Evolutionary conservation across 768 basidiomycete genomes (phyloP), one percentile per base, ranked within the genome.

Genomic region (Boletus sensibilis): DNA sequence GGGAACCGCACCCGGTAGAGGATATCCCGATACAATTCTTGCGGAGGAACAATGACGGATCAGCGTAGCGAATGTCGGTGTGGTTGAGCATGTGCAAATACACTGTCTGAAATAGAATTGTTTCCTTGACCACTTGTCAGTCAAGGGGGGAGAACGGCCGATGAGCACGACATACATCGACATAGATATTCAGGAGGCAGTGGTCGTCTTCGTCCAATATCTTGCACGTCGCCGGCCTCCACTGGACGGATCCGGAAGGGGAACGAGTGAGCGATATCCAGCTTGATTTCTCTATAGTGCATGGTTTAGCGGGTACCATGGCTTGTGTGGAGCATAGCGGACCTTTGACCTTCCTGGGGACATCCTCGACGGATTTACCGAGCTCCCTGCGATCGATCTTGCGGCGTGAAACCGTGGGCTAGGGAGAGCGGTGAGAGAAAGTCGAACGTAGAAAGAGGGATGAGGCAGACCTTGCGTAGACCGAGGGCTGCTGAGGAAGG

Each of bases 61-160:
- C 89, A 29, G 82, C 81, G 35, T 77, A 78, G n/a, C 89, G 84
- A 57, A 95, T 86, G 67, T 94, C 92, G 31, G 90, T 90, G 64
- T 91, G 86, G 58, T 84, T 79, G 46, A 92, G 77, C 44, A 86
- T 75, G 66, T 92, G 86, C 53, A 90, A 75, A 66, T 84, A 83
- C 52, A 91, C 76, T 10, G 87, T 87, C 66, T 89, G 86, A 66
- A 85, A 89, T 38, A 92, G 71, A 34, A 84, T 84, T 25, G 82
- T 81, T 72, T 88, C 87, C 88, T 92, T 70, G 60, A 35, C 37
- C 20, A 39, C 13, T 35, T 37, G 52, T 68, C 48, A 68, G 57
- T 57, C 37, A 44, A 52, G 31, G 13, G n/a, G 39, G 29, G 21
- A 41, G 37, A 33, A 35, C 6, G 21, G 18, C 7, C 8, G 29